Evolutionary conservation across 108 stramenopile species (phyloP), one percentile per base, ranked within the genome.

Genomic region (Cyclostephanos tholiformis): DNA sequence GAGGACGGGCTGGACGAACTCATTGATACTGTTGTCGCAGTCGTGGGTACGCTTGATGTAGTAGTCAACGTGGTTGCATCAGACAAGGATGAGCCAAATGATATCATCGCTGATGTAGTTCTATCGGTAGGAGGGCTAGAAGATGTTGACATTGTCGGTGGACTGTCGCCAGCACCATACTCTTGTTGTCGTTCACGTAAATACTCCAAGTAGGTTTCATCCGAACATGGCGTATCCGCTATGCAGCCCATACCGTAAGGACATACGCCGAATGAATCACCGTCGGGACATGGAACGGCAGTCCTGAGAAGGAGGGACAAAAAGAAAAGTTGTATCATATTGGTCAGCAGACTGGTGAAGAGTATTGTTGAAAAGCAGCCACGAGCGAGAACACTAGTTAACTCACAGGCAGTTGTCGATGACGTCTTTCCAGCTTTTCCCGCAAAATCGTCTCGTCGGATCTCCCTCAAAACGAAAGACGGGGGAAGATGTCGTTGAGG

Each of bases 321-420:
- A 0, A 58, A 7, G 2, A 14, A 58, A 41, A 36, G 36, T 36
- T 57, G 25, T 35, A 32, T 59, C 10, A 27, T 29, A 2, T 59
- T 32, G 12, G 32, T 32, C 17, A 59, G n/a, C n/a, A n/a, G n/a
- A n/a, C n/a, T n/a, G n/a, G n/a, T n/a, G n/a, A n/a, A n/a, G n/a
- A n/a, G n/a, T n/a, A n/a, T n/a, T n/a, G n/a, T n/a, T n/a, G n/a
- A n/a, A n/a, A n/a, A n/a, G n/a, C n/a, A n/a, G n/a, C n/a, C n/a
- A n/a, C n/a, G n/a, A n/a, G n/a, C n/a, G n/a, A n/a, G n/a, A n/a
- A n/a, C n/a, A n/a, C n/a, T 10, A 10, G 32, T 4, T 4, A 53
- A 60, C 59, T 60, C 51, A 63, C 49, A 76, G 23, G 27, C 75
- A 76, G 25, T 76, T 76, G 44, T 62, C 67, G 19, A 67, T 76